Conservation (phyloP, 139 green algal species). For the Auxenochlorella pyrenoidosa region DNA sequence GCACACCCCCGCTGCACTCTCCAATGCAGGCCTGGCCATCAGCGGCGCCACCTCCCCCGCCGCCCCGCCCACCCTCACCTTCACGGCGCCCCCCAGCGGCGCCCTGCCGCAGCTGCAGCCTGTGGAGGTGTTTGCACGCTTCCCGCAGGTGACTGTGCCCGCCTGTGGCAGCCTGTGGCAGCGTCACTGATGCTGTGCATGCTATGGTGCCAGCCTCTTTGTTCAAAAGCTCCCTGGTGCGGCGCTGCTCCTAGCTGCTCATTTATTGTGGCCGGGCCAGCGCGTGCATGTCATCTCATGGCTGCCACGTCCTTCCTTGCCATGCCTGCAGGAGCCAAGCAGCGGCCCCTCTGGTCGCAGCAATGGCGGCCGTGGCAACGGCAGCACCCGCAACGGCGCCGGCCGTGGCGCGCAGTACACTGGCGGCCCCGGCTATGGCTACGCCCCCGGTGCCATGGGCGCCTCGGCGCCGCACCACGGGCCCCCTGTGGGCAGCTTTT, state of each 20-base stretch:
- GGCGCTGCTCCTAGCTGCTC: background rate
- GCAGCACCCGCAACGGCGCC: background rate
- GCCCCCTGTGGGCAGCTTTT: background rate
- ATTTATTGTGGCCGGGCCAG: too few species aligned
- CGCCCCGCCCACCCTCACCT: background rate
- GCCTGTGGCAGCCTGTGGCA: background rate
- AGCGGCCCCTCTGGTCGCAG: background rate
- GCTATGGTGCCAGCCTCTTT: background rate
- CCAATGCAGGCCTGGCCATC: slow-evolving; percentile 5
- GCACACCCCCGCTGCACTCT: background rate
- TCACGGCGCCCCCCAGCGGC: background rate
- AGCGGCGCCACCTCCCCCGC: slow-evolving; percentile 15
- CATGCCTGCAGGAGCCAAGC: background rate
- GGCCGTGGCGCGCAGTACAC: background rate
- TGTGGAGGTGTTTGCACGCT: slow-evolving; percentile 17
- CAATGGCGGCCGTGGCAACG: background rate
- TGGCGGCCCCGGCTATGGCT: background rate
- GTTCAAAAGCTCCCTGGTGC: background rate
- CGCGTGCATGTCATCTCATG: too few species aligned
- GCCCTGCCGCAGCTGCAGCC: background rate
- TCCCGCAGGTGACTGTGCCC: slow-evolving; percentile 13
- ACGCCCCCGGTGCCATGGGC: background rate
- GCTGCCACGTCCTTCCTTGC: background rate
- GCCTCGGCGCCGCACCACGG: background rate
- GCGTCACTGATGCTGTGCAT: background rate